Evolutionary conservation across 1,284 basidiomycete species (phyloP), one percentile per base, ranked within the genome.

Genomic region (Puccinia sorghi): DNA sequence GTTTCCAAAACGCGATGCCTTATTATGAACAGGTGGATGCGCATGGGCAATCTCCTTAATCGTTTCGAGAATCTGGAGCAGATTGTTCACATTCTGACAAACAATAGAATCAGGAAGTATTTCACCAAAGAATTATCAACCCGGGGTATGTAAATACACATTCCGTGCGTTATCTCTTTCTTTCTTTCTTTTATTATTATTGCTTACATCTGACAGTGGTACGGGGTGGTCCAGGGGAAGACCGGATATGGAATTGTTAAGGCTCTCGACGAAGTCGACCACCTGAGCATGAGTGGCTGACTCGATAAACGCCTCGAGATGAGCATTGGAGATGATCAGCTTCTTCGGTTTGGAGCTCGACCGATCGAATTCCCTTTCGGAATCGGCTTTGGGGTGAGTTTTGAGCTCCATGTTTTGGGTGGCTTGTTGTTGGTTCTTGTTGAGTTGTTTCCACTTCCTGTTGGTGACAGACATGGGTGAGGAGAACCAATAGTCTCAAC

Each of bases 1-100:
- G 85, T 99, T 99, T 2, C 96, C 97, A 83, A 99, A 99, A 37
- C 97, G 87, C 61, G 94, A 97, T 0, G 90, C 90, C 80, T 91
- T 89, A 84, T 97, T 97, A 81, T 95, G 91, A 27, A 96, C 90
- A 0, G 95, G 90, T 3, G 96, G 96, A 0, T 90, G 94, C 1
- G 86, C 87, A 48, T 87, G 86, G 1, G 90, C 92, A 43, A 91
- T 86, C 56, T 86, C 83, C 83, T 93, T 89, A 12, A 97, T 88
- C n/a, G 85, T 84, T 66, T 91, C 88, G 3, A 97, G 86, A 1
- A 94, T 85, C 0, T 83, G 82, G 17, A 96, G 83, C 8, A 94
- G 85, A 6, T 89, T 87, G 72, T 84, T 81, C 7, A 92, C 87
- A 22, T 88, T 89, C 92, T 95, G 81, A 41, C n/a, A 25, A 56